These are phyloP conservation scores for Melanopsichium pennsylvanicum DNA, from an alignment of 1,284 basidiomycete genomes.

Conservation along the genomic window DNA sequence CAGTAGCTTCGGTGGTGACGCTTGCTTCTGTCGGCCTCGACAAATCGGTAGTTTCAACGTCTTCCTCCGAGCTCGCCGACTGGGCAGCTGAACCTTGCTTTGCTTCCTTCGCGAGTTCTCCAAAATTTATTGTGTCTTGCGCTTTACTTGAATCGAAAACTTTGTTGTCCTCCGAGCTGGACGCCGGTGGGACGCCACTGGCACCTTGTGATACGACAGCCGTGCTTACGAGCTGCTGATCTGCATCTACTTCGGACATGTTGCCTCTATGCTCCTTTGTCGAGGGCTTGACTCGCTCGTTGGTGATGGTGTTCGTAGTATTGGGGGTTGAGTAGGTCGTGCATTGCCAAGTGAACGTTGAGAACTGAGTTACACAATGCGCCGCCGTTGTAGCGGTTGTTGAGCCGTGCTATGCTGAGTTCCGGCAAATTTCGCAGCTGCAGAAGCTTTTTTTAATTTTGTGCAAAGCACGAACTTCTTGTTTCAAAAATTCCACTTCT, in stretches of 20 bases:
- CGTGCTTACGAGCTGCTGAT: neutral
- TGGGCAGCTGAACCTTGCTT: neutral
- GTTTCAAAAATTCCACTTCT: conserved; percentile 22
- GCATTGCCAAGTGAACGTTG: too few species aligned
- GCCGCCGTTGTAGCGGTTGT: too few species aligned
- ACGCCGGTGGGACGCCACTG: neutral
- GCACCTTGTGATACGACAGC: neutral
- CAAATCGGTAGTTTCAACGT: neutral
- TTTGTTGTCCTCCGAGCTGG: neutral
- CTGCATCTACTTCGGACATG: conserved; percentile 3
- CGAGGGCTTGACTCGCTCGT: neutral
- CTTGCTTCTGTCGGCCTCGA: neutral
- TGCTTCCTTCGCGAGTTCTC: too few species aligned
- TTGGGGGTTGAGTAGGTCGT: too few species aligned
- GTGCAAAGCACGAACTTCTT: conserved; percentile 2
- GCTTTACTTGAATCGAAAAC: neutral
- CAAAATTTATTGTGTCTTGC: too few species aligned
- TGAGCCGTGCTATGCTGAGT: too few species aligned
- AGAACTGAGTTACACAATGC: too few species aligned
- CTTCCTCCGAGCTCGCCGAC: neutral
- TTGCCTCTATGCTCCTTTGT: neutral
- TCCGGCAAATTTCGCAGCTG: conserved; percentile 1
- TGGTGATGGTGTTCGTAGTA: too few species aligned
- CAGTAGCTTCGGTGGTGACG: neutral
- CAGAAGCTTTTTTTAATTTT: conserved; percentile 9